A percentile compares a stretch with the other conserved stretches of the same genome.
Conservation (phyloP, 2,329 filamentous ascomycete genomes). For the Aspergillus fumigatus region DNA sequence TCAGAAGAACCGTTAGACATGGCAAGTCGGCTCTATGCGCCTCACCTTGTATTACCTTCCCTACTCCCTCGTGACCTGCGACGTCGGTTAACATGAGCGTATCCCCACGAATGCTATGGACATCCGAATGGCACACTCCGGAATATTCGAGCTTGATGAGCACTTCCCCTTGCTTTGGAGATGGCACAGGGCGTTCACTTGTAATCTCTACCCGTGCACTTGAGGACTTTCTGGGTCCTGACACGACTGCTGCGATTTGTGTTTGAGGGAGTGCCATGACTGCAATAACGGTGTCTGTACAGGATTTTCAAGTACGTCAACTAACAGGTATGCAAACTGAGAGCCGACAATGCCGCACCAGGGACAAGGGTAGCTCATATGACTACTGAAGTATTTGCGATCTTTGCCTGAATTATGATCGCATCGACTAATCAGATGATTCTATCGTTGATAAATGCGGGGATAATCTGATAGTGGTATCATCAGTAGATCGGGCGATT, state of each 20-base stretch:
- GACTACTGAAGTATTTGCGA: background rate
- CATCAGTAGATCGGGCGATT: background rate
- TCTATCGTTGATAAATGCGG: constrained; percentile 10
- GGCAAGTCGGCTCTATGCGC: background rate
- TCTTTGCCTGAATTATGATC: background rate
- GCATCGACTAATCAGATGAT: background rate
- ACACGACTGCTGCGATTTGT: constrained; percentile 29
- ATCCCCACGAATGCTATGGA: constrained; percentile 42
- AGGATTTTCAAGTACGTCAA: background rate
- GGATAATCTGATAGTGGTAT: constrained; percentile 11
- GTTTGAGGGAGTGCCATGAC: constrained; percentile 19
- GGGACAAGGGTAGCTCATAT: background rate
- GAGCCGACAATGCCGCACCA: background rate
- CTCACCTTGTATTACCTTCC: constrained; percentile 35
- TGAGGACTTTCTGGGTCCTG: constrained; percentile 17
- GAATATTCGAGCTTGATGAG: constrained; percentile 46
- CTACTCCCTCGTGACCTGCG: constrained; percentile 46
- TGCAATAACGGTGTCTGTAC: background rate
- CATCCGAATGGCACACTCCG: constrained; percentile 47
- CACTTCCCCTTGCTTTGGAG: constrained; percentile 37
- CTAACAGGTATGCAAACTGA: background rate
- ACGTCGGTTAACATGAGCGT: constrained; percentile 43
- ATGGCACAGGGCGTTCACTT: constrained; percentile 30
- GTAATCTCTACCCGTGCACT: constrained; percentile 21
- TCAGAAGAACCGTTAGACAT: background rate